Evolutionary conservation across 805 yeast species (phyloP), one percentile per base, ranked within the genome.

Genomic region (baker's yeast (Saccharomyces cerevisiae)): DNA sequence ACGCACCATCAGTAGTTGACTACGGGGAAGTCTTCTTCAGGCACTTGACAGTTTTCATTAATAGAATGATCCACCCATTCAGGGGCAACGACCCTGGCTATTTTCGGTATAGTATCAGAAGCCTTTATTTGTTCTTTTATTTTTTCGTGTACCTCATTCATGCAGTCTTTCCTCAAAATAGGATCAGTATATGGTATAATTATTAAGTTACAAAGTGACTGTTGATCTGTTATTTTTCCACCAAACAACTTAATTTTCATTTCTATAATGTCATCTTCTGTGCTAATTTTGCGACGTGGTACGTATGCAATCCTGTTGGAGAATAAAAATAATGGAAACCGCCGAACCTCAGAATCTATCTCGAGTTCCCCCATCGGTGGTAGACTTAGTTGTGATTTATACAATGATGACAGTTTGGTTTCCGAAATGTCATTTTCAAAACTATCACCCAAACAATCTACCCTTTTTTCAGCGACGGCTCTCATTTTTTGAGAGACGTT

Each of bases 371-470:
- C 17, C 8, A 11, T 4, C 10, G 29, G 17, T 26, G 6, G 13
- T 31, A 29, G n/a, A 24, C 47, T 17, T 17, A 3, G 43, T 21
- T 22, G 30, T 14, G 17, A 21, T 46, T 46, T 46, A 4, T 22
- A 21, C 22, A 53, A 17, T 9, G 6, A 51, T 14, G 56, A 57
- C 17, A 60, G 51, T 41, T 64, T 59, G 29, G 27, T 41, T 27
- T 55, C 59, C 22, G 59, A 47, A n/a, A 59, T 50, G 4, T 24
- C 11, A 10, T 55, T 53, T 29, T 54, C 69, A 57, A 72, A 81
- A 56, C 94, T 83, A 64, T 85, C 89, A 0, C 90, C 91, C 64
- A 63, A 81, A 14, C 59, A 58, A 63, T 90, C 96, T 0, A 78
- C 75, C 49, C 79, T 74, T 2, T 53, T 53, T 3, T 47, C 13